Percentiles rank a stretch among this genome's conserved stretches.
Conservation (phyloP, 306 rosid species). For the Delonix regia region DNA sequence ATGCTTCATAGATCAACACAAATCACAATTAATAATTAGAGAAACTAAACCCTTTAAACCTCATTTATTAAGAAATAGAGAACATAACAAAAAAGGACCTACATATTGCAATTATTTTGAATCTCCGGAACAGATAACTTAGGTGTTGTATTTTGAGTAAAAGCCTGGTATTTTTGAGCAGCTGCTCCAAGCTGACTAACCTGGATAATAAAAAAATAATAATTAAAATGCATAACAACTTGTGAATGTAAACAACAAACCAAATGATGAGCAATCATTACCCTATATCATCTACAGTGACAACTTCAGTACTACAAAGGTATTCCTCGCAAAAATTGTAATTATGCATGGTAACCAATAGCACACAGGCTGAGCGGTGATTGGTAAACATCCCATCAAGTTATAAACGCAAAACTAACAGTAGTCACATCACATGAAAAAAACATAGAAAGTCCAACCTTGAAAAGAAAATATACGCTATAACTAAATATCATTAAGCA, state of each 20-base stretch:
- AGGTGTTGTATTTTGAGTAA: constrained; percentile 84
- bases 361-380: neutral
- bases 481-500: neutral
- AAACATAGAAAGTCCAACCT: neutral
- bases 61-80: constrained; percentile 9
- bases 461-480: neutral
- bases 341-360: constrained; percentile 14
- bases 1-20: neutral
- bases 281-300: neutral
- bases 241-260: neutral
- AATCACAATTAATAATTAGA: neutral
- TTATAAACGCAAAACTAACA: constrained; percentile 18
- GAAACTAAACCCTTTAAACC: neutral
- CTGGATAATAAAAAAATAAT: constrained; percentile 48
- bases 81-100: constrained; percentile 38
- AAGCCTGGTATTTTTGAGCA: constrained; percentile 93
- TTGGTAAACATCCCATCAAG: constrained; percentile 10
- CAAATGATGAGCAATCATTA: constrained; percentile 4
- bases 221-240: constrained; percentile 13
- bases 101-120: constrained; percentile 93
- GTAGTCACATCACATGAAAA: neutral
- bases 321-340: constrained; percentile 9
- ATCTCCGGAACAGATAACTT: constrained; percentile 86
- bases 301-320: constrained; percentile 16
- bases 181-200: constrained; percentile 94